phyloP scores from a whole-genome alignment of 1,139 yeast genomes.

The Blastobotrys aristatus region DNA sequence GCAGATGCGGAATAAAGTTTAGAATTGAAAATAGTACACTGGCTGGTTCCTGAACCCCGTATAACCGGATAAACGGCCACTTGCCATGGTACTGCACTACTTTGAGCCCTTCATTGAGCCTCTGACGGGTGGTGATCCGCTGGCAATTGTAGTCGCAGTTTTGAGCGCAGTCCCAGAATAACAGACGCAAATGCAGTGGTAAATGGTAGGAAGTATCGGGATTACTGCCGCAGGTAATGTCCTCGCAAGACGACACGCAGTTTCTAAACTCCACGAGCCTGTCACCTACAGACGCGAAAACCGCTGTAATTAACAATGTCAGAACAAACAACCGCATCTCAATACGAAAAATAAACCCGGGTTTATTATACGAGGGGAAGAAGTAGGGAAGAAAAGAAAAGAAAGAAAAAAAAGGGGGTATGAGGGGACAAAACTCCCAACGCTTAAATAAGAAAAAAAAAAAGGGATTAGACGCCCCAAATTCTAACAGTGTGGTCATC shows the following conservation, averaged over 20 bases:
- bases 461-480: conserved; percentile 3
- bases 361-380: too few species aligned
- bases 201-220: conserved; percentile 22
- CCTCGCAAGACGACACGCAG: conserved; percentile 59
- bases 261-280: conserved; percentile 60
- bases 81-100: conserved; percentile 90
- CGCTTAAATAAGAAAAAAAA: not conserved
- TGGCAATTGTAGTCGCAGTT: conserved; percentile 95
- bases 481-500: conserved; percentile 9
- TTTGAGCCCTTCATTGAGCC: conserved; percentile 46
- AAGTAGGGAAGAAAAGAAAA: too few species aligned
- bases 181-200: conserved; percentile 41
- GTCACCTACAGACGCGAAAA: conserved; percentile 69
- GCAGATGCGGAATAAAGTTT: conserved; percentile 69
- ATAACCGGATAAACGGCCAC: conserved; percentile 82
- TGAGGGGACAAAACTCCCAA: not conserved
- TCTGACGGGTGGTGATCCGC: conserved; percentile 54
- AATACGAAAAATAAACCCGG: too few species aligned
- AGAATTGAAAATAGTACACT: conserved; percentile 78
- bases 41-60: conserved; percentile 78
- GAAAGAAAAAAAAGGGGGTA: too few species aligned
- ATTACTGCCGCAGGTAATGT: conserved; percentile 32
- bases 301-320: conserved; percentile 12
- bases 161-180: conserved; percentile 74
- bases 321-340: not conserved